Percentiles rank a stretch among this genome's conserved stretches.
Conservation (phyloP, 2,329 filamentous ascomycete genomes). For the Aspergillus sp. region DNA sequence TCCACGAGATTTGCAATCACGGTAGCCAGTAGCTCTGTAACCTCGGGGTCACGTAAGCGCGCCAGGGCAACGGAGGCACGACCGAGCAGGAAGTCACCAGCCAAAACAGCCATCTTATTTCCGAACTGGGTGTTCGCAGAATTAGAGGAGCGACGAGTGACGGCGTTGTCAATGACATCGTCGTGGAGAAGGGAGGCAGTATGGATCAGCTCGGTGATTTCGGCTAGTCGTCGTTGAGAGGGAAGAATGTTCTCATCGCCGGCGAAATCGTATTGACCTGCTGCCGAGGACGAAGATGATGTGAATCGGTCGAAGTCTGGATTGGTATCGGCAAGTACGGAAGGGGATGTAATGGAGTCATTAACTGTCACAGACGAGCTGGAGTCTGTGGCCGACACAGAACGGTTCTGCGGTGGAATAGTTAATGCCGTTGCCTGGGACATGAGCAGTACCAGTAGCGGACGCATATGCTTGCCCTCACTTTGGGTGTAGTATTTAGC, state of each 20-base stretch:
- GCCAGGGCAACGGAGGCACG: conserved; percentile 91
- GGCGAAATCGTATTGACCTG: conserved; percentile 37
- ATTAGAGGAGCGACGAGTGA: conserved; percentile 76
- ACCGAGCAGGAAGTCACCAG: conserved; percentile 93
- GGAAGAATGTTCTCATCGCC: conserved; percentile 70
- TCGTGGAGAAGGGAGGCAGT: conserved; percentile 95
- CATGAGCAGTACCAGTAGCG: conserved; percentile 94
- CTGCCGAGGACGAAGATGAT: conserved; percentile 42
- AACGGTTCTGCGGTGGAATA: conserved; percentile 61
- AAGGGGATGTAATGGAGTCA: conserved; percentile 58
- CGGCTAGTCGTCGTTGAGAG: conserved; percentile 86
- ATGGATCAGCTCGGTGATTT: conserved; percentile 97
- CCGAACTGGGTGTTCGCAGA: conserved; percentile 95
- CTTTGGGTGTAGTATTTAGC: conserved; percentile 98
- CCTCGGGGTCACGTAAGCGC: conserved; percentile 85
- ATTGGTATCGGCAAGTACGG: conserved; percentile 77
- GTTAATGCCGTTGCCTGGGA: conserved; percentile 85
- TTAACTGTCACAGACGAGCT: conserved; percentile 49
- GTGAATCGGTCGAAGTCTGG: conserved; percentile 62
- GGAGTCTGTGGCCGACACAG: conserved; percentile 24
- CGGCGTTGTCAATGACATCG: conserved; percentile 94
- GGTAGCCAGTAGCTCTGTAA: conserved; percentile 89
- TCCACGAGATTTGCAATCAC: conserved; percentile 98
- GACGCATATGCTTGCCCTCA: conserved; percentile 94
- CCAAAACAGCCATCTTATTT: conserved; percentile 98